Evolutionary conservation across 208 protist genomes (phyloP).

Genomic region (Trypanosoma rangeli): DNA sequence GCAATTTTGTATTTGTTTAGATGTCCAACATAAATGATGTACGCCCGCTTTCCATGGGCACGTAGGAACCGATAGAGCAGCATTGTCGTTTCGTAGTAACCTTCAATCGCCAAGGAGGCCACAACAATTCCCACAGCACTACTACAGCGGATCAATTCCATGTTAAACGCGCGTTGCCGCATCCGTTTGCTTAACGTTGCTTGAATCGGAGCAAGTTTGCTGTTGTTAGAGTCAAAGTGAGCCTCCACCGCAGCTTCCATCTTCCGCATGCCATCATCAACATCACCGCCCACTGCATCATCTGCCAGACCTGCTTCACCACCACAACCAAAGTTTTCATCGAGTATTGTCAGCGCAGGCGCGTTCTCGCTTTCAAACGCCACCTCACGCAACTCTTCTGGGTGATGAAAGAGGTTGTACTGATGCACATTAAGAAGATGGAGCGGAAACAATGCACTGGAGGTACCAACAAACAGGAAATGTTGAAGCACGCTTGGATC

Average conservation of each 20-base stretch:
- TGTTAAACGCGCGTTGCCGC: constrained; percentile 75
- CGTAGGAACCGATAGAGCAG: constrained; percentile 71
- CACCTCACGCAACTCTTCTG: constrained; percentile 35
- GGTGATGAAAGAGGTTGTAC: constrained; percentile 77
- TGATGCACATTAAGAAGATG: constrained; percentile 63
- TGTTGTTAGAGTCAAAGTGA: constrained; percentile 1
- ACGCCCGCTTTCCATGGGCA: constrained; percentile 65
- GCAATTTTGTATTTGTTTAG: constrained; percentile 92
- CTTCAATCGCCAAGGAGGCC: constrained; percentile 70
- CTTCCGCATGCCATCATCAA: neutral
- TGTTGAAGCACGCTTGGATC: constrained; percentile 36
- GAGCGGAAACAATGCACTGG: constrained; percentile 37
- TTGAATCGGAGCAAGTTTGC: constrained; percentile 2
- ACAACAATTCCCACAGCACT: constrained; percentile 88
- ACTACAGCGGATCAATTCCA: constrained; percentile 75
- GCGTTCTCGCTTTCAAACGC: constrained; percentile 9
- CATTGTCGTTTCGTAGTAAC: constrained; percentile 82
- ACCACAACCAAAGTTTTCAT: constrained; percentile 38
- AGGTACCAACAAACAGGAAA: constrained; percentile 69
- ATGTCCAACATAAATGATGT: constrained; percentile 91
- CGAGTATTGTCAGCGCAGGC: constrained; percentile 42
- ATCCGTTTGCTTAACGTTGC: constrained; percentile 42
- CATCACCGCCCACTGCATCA: neutral
- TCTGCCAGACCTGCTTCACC: neutral
- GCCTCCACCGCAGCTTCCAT: constrained; percentile 9